Evolutionary conservation across 2,329 filamentous ascomycete genomes (phyloP), one percentile per base, ranked within the genome.

Genomic region (Mycosphaerella arachidis): DNA sequence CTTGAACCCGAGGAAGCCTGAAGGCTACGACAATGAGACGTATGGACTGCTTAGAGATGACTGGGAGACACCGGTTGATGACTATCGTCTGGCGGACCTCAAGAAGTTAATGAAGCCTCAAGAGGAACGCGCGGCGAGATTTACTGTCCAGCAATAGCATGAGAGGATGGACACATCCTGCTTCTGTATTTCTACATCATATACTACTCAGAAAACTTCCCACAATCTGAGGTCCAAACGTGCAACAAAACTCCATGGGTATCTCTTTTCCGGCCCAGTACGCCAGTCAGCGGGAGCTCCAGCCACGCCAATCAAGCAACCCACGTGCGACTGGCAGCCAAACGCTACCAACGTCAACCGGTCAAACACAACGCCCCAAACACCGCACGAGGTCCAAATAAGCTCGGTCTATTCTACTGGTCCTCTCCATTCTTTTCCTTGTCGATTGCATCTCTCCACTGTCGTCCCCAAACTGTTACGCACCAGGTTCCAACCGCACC

Each of bases 1-100:
- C 16, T 70, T 89, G 65, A 89, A 89, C 73, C 84, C 86, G 43
- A 77, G 84, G 51, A 89, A 89, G 73, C 83, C 85, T 9, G 79
- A 79, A 59, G 64, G 63, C 76, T 81, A 86, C 70, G 79, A 75
- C 53, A 77, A 74, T 33, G 86, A 89, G 76, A 79, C 79, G 12
- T 89, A 89, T 69, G 81, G 82, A 2, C 73, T 89, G 27, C 74
- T 89, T 18, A 73, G 80, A 62, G 85, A 87, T 67, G 84, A 87
- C 71, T 89, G 86, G 86, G 68, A 80, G 63, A 87, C 84, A 18
- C 54, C 63, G 1, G 58, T 70, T 10, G 63, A 68, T 6, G 70
- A 72, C 48, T 71, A 62, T 40, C 61, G 70, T 7, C 58, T 68
- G 24, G 35, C 50, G 30, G 66, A 67, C 37, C 43, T 72, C 53